A percentile compares a stretch with the other conserved stretches of the same genome.
These are phyloP conservation scores for Cladophialophora bantiana DNA, from an alignment of 2,329 filamentous ascomycete species.

Conservation along the genomic window DNA sequence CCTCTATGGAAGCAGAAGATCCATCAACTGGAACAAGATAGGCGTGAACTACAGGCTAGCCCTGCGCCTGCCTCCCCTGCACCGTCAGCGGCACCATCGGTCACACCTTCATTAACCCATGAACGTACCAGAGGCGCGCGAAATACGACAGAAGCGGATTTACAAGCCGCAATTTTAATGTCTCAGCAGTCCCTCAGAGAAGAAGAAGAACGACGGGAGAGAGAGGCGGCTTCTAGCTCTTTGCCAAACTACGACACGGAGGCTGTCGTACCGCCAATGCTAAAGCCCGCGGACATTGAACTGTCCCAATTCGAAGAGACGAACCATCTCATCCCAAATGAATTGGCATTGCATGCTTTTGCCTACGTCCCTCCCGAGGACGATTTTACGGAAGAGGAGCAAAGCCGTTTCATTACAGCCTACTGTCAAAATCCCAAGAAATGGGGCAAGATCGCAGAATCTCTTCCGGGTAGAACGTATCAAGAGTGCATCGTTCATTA, in stretches of 20 bases:
- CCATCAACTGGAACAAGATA: constrained; percentile 52
- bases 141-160: constrained; percentile 58
- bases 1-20: constrained; percentile 55
- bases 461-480: constrained; percentile 54
- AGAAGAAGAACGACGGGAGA: constrained; percentile 53
- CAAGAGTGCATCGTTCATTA: constrained; percentile 60
- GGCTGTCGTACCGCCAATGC: constrained; percentile 58
- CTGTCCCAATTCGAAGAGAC: constrained; percentile 55
- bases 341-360: constrained; percentile 52
- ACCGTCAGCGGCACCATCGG: constrained; percentile 39
- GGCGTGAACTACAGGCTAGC: constrained; percentile 47
- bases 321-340: constrained; percentile 51
- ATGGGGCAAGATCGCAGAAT: constrained; percentile 60
- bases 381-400: constrained; percentile 57
- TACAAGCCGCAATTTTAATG: constrained; percentile 56
- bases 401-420: constrained; percentile 54
- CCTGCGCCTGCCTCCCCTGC: constrained; percentile 48
- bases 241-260: constrained; percentile 54
- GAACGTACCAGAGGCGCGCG: constrained; percentile 54
- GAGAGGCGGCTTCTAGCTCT: constrained; percentile 53
- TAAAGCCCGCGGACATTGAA: constrained; percentile 50
- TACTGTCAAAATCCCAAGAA: constrained; percentile 59
- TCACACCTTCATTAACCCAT: constrained; percentile 46
- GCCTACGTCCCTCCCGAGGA: constrained; percentile 55
- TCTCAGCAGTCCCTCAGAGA: constrained; percentile 58